Evolutionary conservation across 352 stramenopile genomes (phyloP).

Genomic region (Plasmopara muralis): DNA sequence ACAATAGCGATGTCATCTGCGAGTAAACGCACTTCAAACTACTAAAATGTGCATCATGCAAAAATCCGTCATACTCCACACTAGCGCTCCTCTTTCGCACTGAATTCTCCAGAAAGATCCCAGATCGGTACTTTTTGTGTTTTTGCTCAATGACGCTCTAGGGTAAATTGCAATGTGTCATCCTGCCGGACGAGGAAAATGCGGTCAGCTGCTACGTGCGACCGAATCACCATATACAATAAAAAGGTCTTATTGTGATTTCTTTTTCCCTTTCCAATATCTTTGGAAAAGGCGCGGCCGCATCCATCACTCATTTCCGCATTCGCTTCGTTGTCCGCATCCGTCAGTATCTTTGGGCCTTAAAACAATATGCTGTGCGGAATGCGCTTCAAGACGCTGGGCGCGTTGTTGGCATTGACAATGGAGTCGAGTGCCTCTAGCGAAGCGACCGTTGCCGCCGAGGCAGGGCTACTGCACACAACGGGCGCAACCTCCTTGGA

Average conservation of each 20-base stretch:
- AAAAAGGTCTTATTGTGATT: conserved; percentile 6
- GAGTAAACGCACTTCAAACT: too few relatives aligned
- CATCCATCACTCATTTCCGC: conserved; percentile 17
- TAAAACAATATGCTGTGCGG: conserved; percentile 19
- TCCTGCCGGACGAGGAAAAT: background rate
- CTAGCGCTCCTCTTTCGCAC: too few relatives aligned
- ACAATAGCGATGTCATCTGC: too few relatives aligned
- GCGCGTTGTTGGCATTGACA: conserved; percentile 18
- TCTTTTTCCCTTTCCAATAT: conserved; percentile 8
- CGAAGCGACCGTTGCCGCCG: too few relatives aligned
- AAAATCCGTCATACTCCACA: too few relatives aligned
- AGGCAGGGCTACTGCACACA: too few relatives aligned
- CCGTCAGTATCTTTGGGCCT: background rate
- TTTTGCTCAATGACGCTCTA: background rate
- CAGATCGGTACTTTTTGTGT: too few relatives aligned
- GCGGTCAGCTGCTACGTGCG: background rate
- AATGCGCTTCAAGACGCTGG: conserved; percentile 15
- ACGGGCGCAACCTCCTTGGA: too few relatives aligned
- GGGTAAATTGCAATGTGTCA: background rate
- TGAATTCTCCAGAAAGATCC: too few relatives aligned
- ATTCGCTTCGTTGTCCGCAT: conserved; percentile 16
- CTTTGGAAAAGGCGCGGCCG: conserved; percentile 5
- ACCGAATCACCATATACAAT: background rate
- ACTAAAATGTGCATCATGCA: too few relatives aligned
- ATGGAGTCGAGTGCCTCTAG: background rate